phyloP scores from a whole-genome alignment of 176 grass and related monocot genomes.

The Avena sativa region DNA sequence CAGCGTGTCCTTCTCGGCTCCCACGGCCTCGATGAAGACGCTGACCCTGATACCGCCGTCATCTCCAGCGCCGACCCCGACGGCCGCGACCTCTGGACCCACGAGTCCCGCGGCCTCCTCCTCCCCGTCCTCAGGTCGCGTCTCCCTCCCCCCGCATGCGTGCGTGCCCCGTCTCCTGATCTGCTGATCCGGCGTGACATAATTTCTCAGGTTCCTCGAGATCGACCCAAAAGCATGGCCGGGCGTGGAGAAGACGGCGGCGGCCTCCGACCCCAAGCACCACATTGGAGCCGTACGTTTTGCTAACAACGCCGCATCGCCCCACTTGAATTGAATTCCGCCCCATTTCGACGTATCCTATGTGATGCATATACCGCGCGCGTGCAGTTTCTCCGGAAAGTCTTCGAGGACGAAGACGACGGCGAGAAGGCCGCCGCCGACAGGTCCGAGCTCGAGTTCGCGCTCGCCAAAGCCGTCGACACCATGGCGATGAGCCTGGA shows the following conservation, averaged over 20 bases:
- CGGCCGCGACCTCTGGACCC: constrained; percentile 74
- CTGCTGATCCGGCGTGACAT: background rate
- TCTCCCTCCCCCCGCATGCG: background rate
- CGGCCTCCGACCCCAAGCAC: constrained; percentile 74
- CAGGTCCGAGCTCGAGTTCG: constrained; percentile 78
- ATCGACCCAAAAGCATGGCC: constrained; percentile 87
- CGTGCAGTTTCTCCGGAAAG: constrained; percentile 75
- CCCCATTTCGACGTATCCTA: background rate
- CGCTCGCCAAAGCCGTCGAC: constrained; percentile 81
- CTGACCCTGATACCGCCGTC: constrained; percentile 16
- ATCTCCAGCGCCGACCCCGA: constrained; percentile 52
- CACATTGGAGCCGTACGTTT: constrained; percentile 80
- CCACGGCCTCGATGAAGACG: constrained; percentile 54
- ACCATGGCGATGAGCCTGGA: constrained; percentile 85
- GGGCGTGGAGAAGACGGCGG: constrained; percentile 88
- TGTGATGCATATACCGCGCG: background rate
- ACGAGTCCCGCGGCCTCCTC: constrained; percentile 87
- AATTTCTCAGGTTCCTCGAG: constrained; percentile 73
- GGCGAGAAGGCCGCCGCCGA: constrained; percentile 55
- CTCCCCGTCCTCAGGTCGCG: constrained; percentile 81
- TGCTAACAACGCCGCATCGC: background rate
- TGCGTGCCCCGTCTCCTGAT: background rate
- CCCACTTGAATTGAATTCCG: background rate
- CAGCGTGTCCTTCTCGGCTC: constrained; percentile 79
- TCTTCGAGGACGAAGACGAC: constrained; percentile 81